These are phyloP conservation scores for Cladobotryum protrusum DNA, from an alignment of 2,329 filamentous ascomycete species.

Conservation along the genomic window DNA sequence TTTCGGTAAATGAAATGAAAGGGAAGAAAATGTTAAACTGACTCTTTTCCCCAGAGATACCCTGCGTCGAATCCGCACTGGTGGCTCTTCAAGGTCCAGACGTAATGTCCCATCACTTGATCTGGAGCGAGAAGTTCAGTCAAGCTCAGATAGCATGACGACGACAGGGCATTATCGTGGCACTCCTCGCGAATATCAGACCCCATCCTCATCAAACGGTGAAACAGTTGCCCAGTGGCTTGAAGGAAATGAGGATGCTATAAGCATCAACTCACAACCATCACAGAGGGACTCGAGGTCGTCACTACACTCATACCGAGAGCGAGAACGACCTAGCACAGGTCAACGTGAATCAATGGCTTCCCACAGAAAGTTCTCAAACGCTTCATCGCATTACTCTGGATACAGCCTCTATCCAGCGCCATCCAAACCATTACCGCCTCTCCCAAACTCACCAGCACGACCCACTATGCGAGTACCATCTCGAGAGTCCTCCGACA, in stretches of 20 bases:
- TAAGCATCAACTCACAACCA: slow-evolving; percentile 1
- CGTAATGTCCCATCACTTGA: slow-evolving; percentile 6
- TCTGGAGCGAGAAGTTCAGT: slow-evolving; percentile 2
- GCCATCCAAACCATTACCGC: slow-evolving; percentile 16
- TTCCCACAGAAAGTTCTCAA: slow-evolving; percentile 11
- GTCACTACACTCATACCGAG: slow-evolving; percentile 4
- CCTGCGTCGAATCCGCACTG: slow-evolving; percentile 7
- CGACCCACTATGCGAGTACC: slow-evolving; percentile 6
- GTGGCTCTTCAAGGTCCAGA: slow-evolving; percentile 1
- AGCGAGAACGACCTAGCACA: slow-evolving; percentile 1
- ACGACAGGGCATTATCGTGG: slow-evolving; percentile 6
- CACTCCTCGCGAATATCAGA: slow-evolving; percentile 4
- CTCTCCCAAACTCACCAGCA: slow-evolving; percentile 10
- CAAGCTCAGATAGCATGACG: slow-evolving; percentile 6
- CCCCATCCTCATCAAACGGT: slow-evolving; percentile 6
- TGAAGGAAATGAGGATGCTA: slow-evolving; percentile 9
- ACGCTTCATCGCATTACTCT: slow-evolving; percentile 11
- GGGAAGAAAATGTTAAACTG: background rate
- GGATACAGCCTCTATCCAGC: slow-evolving; percentile 15
- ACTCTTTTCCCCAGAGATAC: slow-evolving; percentile 7
- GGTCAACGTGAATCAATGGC: slow-evolving; percentile 5
- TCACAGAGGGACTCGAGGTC: slow-evolving; percentile 6
- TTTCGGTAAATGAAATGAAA: background rate
- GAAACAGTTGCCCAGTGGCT: slow-evolving; percentile 9
- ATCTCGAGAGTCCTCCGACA: slow-evolving; percentile 11